These are phyloP conservation scores for Blastobotrys illinoisensis DNA, from an alignment of 1,139 yeast genomes.

Conservation along the genomic window DNA sequence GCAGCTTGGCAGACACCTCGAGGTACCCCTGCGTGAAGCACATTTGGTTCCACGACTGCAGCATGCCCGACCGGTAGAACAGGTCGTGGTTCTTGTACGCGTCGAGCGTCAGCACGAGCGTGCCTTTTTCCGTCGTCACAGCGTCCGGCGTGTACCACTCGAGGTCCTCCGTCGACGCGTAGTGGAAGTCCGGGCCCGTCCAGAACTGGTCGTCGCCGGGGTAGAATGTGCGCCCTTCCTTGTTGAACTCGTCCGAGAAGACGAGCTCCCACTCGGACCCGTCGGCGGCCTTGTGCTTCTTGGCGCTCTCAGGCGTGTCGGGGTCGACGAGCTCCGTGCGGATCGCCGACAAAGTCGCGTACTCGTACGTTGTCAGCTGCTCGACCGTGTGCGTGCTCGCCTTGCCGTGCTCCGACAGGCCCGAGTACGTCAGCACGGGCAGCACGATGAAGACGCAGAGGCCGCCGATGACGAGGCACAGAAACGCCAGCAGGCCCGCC, in stretches of 20 bases:
- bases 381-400: conserved; percentile 32
- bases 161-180: conserved; percentile 73
- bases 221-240: conserved; percentile 77
- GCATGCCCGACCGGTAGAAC: conserved; percentile 77
- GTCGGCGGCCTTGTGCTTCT: conserved; percentile 40
- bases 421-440: conserved; percentile 73
- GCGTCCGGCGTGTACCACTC: conserved; percentile 93
- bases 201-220: conserved; percentile 82
- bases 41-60: conserved; percentile 77
- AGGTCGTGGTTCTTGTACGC: conserved; percentile 67
- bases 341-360: conserved; percentile 56
- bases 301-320: conserved; percentile 63
- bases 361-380: conserved; percentile 50
- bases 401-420: conserved; percentile 38
- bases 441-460: conserved; percentile 60
- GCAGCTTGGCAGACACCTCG: conserved; percentile 65
- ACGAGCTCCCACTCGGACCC: conserved; percentile 68
- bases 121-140: conserved; percentile 59
- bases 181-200: conserved; percentile 68
- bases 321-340: conserved; percentile 64
- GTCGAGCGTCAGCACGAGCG: conserved; percentile 61
- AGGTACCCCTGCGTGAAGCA: conserved; percentile 74
- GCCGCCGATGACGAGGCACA: conserved; percentile 53
- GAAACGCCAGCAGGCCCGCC: conserved; percentile 45
- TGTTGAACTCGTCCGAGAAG: conserved; percentile 79